Evolutionary conservation across 148 eudicot species (phyloP).

Genomic region (Rhododendron molle): DNA sequence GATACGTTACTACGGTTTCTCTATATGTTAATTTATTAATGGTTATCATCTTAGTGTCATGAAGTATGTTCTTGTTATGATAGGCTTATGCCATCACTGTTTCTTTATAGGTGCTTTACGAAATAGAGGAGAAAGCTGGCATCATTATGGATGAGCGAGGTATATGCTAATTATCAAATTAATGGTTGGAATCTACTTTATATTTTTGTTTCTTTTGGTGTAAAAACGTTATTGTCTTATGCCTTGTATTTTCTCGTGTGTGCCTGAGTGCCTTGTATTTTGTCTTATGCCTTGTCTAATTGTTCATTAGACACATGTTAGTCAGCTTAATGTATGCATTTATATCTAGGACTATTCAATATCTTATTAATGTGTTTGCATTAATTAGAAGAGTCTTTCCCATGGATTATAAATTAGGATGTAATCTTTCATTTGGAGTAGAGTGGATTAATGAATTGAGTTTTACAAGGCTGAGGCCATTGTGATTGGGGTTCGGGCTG

Average conservation of each 20-base stretch:
- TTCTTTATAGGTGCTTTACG: constrained; percentile 53
- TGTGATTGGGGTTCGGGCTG: too few relatives aligned
- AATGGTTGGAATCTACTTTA: not conserved
- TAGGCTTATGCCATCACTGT: not conserved
- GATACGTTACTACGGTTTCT: not conserved
- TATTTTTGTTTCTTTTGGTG: not conserved
- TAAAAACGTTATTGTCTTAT: not conserved
- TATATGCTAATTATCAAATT: constrained; percentile 13
- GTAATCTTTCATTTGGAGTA: too few relatives aligned
- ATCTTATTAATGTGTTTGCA: too few relatives aligned
- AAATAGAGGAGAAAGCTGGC: constrained; percentile 95
- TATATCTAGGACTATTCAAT: too few relatives aligned
- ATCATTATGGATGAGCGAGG: constrained; percentile 85
- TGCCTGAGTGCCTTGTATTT: too few relatives aligned
- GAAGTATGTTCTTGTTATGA: not conserved
- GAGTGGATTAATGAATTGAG: too few relatives aligned
- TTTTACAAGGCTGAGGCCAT: too few relatives aligned
- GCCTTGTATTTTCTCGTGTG: not conserved
- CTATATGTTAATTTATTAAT: not conserved
- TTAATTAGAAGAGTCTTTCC: too few relatives aligned
- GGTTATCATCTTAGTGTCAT: not conserved
- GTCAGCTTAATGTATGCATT: too few relatives aligned
- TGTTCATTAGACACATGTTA: too few relatives aligned
- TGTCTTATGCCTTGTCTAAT: too few relatives aligned
- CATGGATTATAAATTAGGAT: too few relatives aligned